Evolutionary conservation across 495 filamentous ascomycete genomes (phyloP).

Genomic region (Aspergillus nanangensis): DNA sequence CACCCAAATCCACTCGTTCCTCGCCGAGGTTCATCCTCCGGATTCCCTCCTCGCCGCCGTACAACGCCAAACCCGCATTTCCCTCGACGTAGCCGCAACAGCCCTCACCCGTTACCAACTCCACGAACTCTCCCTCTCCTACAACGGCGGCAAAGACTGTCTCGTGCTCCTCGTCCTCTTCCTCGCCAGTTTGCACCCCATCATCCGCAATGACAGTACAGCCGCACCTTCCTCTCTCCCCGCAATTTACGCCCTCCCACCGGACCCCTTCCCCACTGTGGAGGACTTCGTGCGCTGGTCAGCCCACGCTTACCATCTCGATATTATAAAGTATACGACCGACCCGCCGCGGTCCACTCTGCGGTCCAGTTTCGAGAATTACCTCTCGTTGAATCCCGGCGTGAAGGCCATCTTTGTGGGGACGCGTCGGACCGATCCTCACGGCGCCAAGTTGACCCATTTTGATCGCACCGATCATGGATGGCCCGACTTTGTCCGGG

Average conservation of each 20-base stretch:
- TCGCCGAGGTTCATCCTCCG: slow-evolving; percentile 53
- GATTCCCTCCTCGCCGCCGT: slow-evolving; percentile 55
- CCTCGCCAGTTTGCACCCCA: slow-evolving; percentile 58
- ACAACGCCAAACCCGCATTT: slow-evolving; percentile 66
- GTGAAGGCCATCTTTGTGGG: slow-evolving; percentile 90
- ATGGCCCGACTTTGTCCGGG: slow-evolving; percentile 89
- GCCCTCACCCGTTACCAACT: slow-evolving; percentile 70
- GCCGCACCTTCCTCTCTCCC: slow-evolving; percentile 45
- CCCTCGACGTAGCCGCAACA: slow-evolving; percentile 66
- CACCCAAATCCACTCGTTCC: slow-evolving; percentile 61
- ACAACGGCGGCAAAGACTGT: slow-evolving; percentile 98
- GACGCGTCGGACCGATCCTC: slow-evolving; percentile 87
- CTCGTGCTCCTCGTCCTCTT: slow-evolving; percentile 88
- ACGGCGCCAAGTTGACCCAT: slow-evolving; percentile 68
- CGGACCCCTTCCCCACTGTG: slow-evolving; percentile 77
- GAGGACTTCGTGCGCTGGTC: slow-evolving; percentile 74
- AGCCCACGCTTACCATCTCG: slow-evolving; percentile 63
- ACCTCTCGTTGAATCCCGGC: slow-evolving; percentile 54
- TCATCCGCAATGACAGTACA: not conserved
- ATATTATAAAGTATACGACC: slow-evolving; percentile 70
- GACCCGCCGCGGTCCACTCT: slow-evolving; percentile 48
- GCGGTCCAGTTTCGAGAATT: slow-evolving; percentile 64
- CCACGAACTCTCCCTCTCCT: slow-evolving; percentile 80
- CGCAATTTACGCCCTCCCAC: slow-evolving; percentile 81
- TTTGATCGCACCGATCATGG: slow-evolving; percentile 85